These are phyloP conservation scores for Russula sp. DNA, from an alignment of 768 basidiomycete species.

Conservation along the genomic window DNA sequence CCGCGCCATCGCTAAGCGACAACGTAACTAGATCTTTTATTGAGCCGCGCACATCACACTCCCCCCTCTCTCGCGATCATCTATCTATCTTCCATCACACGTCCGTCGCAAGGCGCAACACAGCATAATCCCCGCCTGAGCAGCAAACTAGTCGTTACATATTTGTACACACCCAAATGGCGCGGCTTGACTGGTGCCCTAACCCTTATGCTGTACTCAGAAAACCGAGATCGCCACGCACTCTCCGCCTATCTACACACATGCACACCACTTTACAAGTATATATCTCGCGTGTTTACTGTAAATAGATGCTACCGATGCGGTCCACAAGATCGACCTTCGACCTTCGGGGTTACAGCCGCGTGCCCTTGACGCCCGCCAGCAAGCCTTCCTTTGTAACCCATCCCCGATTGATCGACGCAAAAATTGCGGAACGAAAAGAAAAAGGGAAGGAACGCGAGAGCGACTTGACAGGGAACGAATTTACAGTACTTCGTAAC, in stretches of 20 bases:
- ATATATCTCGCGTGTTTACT: background rate
- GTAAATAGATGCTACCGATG: background rate
- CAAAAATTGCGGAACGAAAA: background rate
- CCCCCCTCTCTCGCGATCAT: background rate
- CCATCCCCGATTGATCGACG: background rate
- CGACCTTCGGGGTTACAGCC: background rate
- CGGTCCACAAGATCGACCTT: constrained; percentile 10
- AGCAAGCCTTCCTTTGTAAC: background rate
- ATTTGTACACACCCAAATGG: constrained; percentile 15
- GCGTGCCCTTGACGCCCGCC: background rate
- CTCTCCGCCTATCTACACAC: background rate
- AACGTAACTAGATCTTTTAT: background rate
- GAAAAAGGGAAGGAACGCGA: background rate
- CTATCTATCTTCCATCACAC: background rate
- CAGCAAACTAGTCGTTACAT: background rate
- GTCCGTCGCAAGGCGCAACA: no score
- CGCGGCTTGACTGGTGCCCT: no score
- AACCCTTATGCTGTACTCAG: background rate
- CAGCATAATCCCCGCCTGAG: no score
- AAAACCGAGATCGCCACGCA: constrained; percentile 12
- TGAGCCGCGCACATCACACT: background rate
- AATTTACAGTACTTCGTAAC: background rate
- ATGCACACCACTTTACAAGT: background rate
- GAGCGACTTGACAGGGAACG: background rate
- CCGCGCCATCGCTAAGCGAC: background rate